Conservation (phyloP, 2,329 filamentous ascomycete species). For the Claviceps pazoutovae region DNA sequence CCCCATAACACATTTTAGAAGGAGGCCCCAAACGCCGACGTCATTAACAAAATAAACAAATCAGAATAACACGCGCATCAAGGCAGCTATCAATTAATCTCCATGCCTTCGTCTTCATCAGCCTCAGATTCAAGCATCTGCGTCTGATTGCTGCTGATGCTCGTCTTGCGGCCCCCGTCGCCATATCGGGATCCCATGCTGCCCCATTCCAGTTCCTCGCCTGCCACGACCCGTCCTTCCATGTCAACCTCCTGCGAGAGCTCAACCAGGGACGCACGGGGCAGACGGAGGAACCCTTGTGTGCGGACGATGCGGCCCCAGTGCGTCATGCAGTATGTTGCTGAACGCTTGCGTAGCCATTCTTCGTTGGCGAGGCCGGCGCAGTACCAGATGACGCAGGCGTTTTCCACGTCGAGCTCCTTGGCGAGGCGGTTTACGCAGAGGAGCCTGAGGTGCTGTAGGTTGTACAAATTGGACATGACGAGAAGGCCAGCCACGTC, state of each 20-base stretch:
- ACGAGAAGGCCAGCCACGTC: slow-evolving; percentile 91
- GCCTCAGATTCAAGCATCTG: slow-evolving; percentile 42
- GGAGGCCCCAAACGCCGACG: not conserved
- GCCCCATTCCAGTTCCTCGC: slow-evolving; percentile 60
- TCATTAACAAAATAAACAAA: not conserved
- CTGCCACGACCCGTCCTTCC: slow-evolving; percentile 80
- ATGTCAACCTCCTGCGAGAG: slow-evolving; percentile 86
- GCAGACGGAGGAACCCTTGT: slow-evolving; percentile 69
- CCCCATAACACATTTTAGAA: not conserved
- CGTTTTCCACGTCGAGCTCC: slow-evolving; percentile 87
- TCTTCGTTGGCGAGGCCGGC: slow-evolving; percentile 82
- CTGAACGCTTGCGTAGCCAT: slow-evolving; percentile 81
- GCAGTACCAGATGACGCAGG: slow-evolving; percentile 92
- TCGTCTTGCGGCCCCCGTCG: slow-evolving; percentile 40
- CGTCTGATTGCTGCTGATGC: slow-evolving; percentile 44
- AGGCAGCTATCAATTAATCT: slow-evolving; percentile 27
- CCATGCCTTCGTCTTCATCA: slow-evolving; percentile 51
- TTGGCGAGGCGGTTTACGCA: slow-evolving; percentile 82
- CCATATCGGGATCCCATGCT: slow-evolving; percentile 32
- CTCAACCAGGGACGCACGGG: slow-evolving; percentile 68
- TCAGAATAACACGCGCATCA: not conserved
- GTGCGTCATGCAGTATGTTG: slow-evolving; percentile 77
- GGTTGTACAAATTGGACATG: slow-evolving; percentile 96
- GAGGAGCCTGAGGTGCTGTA: slow-evolving; percentile 78
- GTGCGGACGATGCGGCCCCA: slow-evolving; percentile 93